Base-by-base conservation (phyloP, 495 filamentous ascomycete species). In the Aspergillus sclerotiicarbonarius region DNA sequence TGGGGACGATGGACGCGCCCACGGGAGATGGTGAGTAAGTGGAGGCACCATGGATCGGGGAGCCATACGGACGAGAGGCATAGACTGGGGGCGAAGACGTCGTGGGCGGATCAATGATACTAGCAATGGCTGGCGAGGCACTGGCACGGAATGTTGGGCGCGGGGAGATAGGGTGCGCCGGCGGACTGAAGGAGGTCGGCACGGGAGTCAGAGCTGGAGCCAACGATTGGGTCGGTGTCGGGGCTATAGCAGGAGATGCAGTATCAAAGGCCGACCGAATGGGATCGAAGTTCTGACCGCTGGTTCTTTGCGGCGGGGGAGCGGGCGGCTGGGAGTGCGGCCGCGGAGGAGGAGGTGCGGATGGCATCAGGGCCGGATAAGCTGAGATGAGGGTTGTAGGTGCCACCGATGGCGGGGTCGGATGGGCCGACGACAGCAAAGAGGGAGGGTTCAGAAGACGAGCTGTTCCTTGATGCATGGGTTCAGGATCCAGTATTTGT, bases 81-180 rank as follows among this genome's bases (percentile, higher is more conserved):
- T 71, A 76, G n/a, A 64, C 35, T 8, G 61, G 54, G 46, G 71
- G 72, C 30, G 62, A 33, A 76, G 69, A 51, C 74, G 71, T 54
- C 72, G 67, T 10, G 68, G 88, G 84, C 8, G 90, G 90, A 59
- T 96, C 91, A 41, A 96, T 91, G 35, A 96, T 80, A 68, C 90
- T 94, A 18, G 90, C 86, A 59, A 96, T 96, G 0, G 92, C 90
- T 8, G 92, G 91, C 21, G 92, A 96, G 18, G 89, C 88, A 67
- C 89, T 94, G 16, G 91, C 89, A 51, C 89, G 84, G 65, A 84
- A 88, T 41, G 54, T 56, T 10, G 60, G 66, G n/a, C 63, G 71
- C 7, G 75, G 76, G 6, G 76, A 77, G 4, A 67, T 41, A 8
- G 62, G 54, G 15, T 70, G 55, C 65, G 63, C 37, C 53, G 73